A percentile compares a stretch with the other conserved stretches of the same genome.
Evolutionary conservation across 1,139 yeast genomes (phyloP).

Genomic region (Yamadazyma kanchanaburiensis): DNA sequence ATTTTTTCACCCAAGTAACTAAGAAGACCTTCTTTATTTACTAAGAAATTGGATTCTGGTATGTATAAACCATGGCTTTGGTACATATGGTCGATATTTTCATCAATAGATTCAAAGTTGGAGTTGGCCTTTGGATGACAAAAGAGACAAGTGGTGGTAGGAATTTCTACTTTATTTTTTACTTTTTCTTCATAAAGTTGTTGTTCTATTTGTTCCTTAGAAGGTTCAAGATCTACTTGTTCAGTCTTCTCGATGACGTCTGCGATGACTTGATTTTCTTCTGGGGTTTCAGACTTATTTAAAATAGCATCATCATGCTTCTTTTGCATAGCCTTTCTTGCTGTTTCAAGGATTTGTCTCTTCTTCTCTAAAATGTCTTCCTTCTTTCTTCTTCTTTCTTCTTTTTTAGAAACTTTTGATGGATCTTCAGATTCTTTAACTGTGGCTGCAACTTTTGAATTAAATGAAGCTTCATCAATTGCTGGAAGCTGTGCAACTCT

Average conservation of each 20-base stretch:
- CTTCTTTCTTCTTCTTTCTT: conserved; percentile 59
- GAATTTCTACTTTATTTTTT: conserved; percentile 62
- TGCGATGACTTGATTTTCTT: conserved; percentile 7
- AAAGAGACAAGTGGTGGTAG: conserved; percentile 74
- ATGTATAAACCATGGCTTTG: conserved; percentile 76
- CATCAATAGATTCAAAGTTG: conserved; percentile 45
- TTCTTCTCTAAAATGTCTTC: conserved; percentile 64
- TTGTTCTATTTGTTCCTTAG: conserved; percentile 48
- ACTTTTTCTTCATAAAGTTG: conserved; percentile 53
- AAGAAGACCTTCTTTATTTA: conserved; percentile 68
- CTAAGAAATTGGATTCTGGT: conserved; percentile 74
- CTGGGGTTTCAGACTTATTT: conserved; percentile 15
- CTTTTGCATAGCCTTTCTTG: conserved; percentile 48
- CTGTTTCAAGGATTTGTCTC: conserved; percentile 56
- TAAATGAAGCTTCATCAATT: conserved; percentile 47
- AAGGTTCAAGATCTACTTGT: conserved; percentile 13
- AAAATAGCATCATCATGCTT: conserved; percentile 13
- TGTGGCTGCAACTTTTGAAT: conserved; percentile 38
- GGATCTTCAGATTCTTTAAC: conserved; percentile 20
- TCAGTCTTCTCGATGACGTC: conserved; percentile 10
- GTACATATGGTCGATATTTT: conserved; percentile 74
- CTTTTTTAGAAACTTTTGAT: conserved; percentile 53
- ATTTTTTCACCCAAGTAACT: conserved; percentile 77
- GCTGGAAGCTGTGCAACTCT: conserved; percentile 59
- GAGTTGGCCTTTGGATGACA: conserved; percentile 52